Evolutionary conservation across 2,329 filamentous ascomycete genomes (phyloP).

Genomic region (Colletotrichum abscissum): DNA sequence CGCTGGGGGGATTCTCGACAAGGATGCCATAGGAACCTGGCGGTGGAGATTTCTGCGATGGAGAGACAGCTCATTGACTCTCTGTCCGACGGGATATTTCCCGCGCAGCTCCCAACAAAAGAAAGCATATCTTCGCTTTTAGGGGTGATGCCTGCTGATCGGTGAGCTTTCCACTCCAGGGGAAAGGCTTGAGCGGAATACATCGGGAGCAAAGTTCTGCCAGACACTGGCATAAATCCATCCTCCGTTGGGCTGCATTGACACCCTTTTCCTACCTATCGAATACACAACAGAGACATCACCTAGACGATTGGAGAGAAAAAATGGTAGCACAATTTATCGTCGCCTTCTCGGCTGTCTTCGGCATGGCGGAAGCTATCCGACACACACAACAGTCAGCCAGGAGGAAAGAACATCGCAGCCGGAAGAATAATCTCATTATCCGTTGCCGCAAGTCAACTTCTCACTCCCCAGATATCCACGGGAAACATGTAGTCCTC

Average conservation of each 20-base stretch:
- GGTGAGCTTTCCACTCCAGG: neutral
- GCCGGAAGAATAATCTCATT: neutral
- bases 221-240: neutral
- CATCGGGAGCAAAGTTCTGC: neutral
- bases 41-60: slow-evolving; percentile 13
- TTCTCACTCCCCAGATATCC: neutral
- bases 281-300: neutral
- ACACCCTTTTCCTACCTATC: neutral
- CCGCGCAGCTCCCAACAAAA: slow-evolving; percentile 21
- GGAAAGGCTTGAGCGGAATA: neutral
- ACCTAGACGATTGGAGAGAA: neutral
- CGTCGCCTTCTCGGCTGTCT: neutral
- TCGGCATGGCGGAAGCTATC: neutral
- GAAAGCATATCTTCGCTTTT: slow-evolving; percentile 12
- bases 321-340: neutral
- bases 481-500: neutral
- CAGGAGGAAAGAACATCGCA: neutral
- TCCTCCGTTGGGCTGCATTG: neutral
- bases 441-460: neutral
- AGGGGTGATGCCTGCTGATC: neutral
- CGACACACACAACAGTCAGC: neutral
- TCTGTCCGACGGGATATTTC: slow-evolving; percentile 10
- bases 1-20: neutral
- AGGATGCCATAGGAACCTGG: neutral
- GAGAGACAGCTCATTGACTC: slow-evolving; percentile 12